Evolutionary conservation across 495 filamentous ascomycete genomes (phyloP), one percentile per base, ranked within the genome.

Genomic region (Penicillium angulare): DNA sequence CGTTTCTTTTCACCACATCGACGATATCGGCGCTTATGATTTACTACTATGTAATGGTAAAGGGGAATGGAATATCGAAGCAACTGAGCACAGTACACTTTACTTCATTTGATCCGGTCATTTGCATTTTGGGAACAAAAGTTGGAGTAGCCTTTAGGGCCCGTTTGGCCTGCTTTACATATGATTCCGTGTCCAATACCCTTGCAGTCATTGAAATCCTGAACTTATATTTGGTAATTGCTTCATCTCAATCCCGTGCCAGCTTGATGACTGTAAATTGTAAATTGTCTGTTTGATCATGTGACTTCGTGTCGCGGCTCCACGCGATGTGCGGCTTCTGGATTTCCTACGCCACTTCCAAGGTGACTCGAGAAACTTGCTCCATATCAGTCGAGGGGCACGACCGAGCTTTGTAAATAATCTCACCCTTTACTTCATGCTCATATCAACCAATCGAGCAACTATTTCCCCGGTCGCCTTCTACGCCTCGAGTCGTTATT

Each of bases 221-320:
- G 15, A 29, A 48, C 7, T 20, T 17, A 26, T 21, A 8, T 48
- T 17, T n/a, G n/a, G n/a, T n/a, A n/a, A n/a, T 45, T 23, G 21
- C 21, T 26, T 16, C 20, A 17, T 47, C 13, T 47, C n/a, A n/a
- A n/a, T n/a, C n/a, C n/a, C n/a, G n/a, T n/a, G n/a, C n/a, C n/a
- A n/a, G 7, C 10, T 16, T 12, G 23, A 10, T 40, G 13, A 26
- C 18, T 27, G 26, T 43, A 43, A 29, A 27, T 43, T 22, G 33
- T 16, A 20, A 32, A 23, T 2, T 43, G 6, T 13, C n/a, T 24
- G 24, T n/a, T 41, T 6, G 31, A 29, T 36, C 69, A 73, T 63
- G 68, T 73, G 69, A 68, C 56, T 59, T 65, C 69, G 69, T 60
- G 69, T 65, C 66, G 63, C 61, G 64, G 55, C 50, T 49, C 44